Evolutionary conservation across 2,329 filamentous ascomycete species (phyloP), one percentile per base, ranked within the genome.

Genomic region (Sporothrix humicola): DNA sequence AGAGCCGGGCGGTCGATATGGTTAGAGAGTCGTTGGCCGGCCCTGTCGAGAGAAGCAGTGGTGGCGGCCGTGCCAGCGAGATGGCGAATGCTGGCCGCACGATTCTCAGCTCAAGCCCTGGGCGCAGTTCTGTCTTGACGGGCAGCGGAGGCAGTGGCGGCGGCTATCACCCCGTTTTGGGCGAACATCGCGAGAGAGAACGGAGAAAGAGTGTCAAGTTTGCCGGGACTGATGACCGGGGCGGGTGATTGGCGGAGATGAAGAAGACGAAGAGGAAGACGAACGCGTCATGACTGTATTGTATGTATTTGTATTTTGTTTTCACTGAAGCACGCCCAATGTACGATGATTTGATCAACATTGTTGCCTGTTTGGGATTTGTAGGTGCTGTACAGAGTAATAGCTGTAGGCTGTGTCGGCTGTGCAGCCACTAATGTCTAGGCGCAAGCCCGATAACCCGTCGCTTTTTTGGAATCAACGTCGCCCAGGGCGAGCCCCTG

Each of bases 201-300:
- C 83, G 88, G 76, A 84, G 88, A 79, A 90, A 90, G 84, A 90
- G 88, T 76, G 89, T 91, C 77, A 91, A 91, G 82, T 89, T 91
- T 80, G 86, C 85, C 2, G 83, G 82, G 59, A 82, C 84, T 10
- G 83, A 82, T 9, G 69, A 68, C 3, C n/a, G 70, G 42, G 13
- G 20, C 8, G 44, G 31, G 0, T 42, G 31, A 46, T 8, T n/a
- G 4, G 48, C 13, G 13, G 48, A 23, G 12, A 17, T 20, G 31
- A 1, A 23, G 66, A 44, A 17, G 46, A 66, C 31, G 46, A 68
- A 48, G 15, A 17, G 5, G 46, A 31, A 6, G 44, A 9, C 15
- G 6, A 50, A 20, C 4, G 46, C 46, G 23, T 68, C 7, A n/a
- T 17, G 46, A 68, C 50, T 52, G 48, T 52, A 52, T 58, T 61